Evolutionary conservation across 805 yeast genomes (phyloP).

Genomic region (Candida yuanshanica): DNA sequence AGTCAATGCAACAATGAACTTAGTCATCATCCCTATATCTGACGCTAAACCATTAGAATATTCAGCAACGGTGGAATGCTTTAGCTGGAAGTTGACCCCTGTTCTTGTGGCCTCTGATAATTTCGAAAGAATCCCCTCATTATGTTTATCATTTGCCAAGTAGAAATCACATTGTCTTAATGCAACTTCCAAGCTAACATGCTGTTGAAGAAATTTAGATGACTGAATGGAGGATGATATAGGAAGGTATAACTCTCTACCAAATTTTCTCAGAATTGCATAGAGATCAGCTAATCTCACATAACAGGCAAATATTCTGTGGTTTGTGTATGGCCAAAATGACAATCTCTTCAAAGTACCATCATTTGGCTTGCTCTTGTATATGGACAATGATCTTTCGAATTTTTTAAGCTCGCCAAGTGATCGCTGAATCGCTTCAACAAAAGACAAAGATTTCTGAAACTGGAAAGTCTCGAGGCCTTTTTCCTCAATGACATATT

Average conservation of each 20-base stretch:
- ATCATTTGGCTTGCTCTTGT: slow-evolving; percentile 18
- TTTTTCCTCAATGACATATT: slow-evolving; percentile 24
- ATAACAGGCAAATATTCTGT: slow-evolving; percentile 36
- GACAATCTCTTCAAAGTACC: slow-evolving; percentile 27
- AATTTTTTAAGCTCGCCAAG: slow-evolving; percentile 16
- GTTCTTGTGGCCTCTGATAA: slow-evolving; percentile 36
- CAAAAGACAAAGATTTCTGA: slow-evolving; percentile 25
- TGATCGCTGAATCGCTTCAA: slow-evolving; percentile 20
- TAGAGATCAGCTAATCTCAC: slow-evolving; percentile 38
- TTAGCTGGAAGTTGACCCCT: slow-evolving; percentile 29
- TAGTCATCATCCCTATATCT: slow-evolving; percentile 7
- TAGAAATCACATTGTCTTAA: slow-evolving; percentile 30
- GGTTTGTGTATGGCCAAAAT: slow-evolving; percentile 36
- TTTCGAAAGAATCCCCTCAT: slow-evolving; percentile 38
- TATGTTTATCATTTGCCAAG: slow-evolving; percentile 34
- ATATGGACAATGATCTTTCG: slow-evolving; percentile 23
- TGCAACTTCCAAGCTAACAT: slow-evolving; percentile 24
- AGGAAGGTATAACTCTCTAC: slow-evolving; percentile 36
- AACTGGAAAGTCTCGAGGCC: slow-evolving; percentile 22
- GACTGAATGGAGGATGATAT: slow-evolving; percentile 34
- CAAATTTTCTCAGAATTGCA: slow-evolving; percentile 33
- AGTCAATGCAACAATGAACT: slow-evolving; percentile 3
- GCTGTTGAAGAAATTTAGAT: slow-evolving; percentile 29
- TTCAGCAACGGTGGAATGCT: slow-evolving; percentile 29
- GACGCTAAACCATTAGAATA: slow-evolving; percentile 15